phyloP scores from a whole-genome alignment of 371 early-diverging fungal species.

The Actinomortierella ambigua region DNA sequence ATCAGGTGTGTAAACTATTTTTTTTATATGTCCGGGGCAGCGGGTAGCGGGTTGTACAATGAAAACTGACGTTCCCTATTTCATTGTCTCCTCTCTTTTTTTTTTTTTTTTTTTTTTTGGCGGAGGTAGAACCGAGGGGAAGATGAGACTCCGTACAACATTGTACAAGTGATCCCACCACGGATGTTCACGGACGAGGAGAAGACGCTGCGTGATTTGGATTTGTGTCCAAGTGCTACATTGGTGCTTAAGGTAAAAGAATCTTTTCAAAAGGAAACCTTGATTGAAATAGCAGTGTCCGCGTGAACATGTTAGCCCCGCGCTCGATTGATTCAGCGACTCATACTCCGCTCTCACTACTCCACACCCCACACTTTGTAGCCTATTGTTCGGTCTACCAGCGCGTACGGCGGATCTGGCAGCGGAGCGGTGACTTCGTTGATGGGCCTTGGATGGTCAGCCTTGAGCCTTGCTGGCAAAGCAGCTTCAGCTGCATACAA shows the following conservation, averaged over 20 bases:
- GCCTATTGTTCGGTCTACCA: too few relatives aligned
- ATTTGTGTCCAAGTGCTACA: conserved; percentile 61
- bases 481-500: conserved; percentile 26
- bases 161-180: conserved; percentile 38
- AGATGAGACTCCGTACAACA: conserved; percentile 28
- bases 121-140: conserved; percentile 21
- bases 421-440: conserved; percentile 21
- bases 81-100: too few relatives aligned
- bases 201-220: conserved; percentile 48
- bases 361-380: too few relatives aligned
- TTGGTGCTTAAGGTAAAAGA: conserved; percentile 56
- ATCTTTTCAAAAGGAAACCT: neutral
- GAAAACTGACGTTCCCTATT: too few relatives aligned
- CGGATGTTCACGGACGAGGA: conserved; percentile 49
- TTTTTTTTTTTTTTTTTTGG: too few relatives aligned
- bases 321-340: too few relatives aligned
- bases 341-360: too few relatives aligned
- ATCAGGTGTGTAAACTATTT: conserved; percentile 23
- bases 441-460: conserved; percentile 36
- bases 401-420: conserved; percentile 22
- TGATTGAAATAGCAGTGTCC: too few relatives aligned
- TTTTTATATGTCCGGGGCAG: too few relatives aligned
- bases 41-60: too few relatives aligned
- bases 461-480: conserved; percentile 33
- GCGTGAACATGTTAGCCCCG: too few relatives aligned